Conservation (phyloP, 306 rosid species). For the Acmispon strigosus region DNA sequence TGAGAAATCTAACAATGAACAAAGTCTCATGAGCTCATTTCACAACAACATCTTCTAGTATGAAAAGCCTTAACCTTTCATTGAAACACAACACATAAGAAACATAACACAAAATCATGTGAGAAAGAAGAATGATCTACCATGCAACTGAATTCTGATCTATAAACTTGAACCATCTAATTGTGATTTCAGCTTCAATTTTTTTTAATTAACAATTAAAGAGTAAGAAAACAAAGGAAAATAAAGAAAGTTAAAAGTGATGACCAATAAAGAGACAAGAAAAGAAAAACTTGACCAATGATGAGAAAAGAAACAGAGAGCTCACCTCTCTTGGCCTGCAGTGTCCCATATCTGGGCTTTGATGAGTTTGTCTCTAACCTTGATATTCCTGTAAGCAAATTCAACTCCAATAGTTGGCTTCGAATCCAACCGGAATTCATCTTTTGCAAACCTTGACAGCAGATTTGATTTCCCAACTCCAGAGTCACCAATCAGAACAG, state of each 20-base stretch:
- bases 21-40: not conserved
- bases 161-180: not conserved
- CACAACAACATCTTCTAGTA: not conserved
- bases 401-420: slow-evolving; percentile 94
- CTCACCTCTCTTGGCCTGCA: slow-evolving; percentile 82
- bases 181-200: no score
- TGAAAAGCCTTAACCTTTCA: not conserved
- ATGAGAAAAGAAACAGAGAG: not conserved
- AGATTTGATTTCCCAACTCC: slow-evolving; percentile 94
- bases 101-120: no score
- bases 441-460: slow-evolving; percentile 78
- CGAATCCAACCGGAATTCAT: slow-evolving; percentile 76
- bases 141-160: not conserved
- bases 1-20: not conserved
- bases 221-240: not conserved
- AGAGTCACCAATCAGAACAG: slow-evolving; percentile 85
- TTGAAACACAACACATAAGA: not conserved
- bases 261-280: not conserved
- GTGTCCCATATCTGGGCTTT: slow-evolving; percentile 98
- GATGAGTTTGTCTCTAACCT: slow-evolving; percentile 72
- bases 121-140: not conserved
- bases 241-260: not conserved
- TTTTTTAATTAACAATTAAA: not conserved
- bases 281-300: not conserved
- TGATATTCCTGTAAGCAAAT: slow-evolving; percentile 82